Conservation (phyloP, 345 rosid species). For the Reutealis trisperma region DNA sequence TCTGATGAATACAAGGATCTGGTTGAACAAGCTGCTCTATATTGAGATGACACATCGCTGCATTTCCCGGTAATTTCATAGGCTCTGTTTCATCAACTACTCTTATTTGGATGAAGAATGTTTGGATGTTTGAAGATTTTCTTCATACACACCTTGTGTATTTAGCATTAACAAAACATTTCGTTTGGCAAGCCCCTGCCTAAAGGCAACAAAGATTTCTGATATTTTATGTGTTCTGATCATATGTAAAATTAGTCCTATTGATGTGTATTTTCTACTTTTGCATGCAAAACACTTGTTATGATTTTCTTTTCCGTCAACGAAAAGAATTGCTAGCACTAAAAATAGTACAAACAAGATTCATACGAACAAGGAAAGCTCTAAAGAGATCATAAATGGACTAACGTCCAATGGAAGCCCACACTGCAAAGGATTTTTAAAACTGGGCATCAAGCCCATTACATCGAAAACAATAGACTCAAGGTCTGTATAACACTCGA, state of each 20-base stretch:
- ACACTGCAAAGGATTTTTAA: too few relatives aligned
- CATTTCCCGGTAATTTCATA: not conserved
- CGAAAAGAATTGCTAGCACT: too few relatives aligned
- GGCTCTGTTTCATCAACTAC: not conserved
- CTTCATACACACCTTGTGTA: conserved; percentile 14
- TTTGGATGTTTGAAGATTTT: not conserved
- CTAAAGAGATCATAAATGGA: too few relatives aligned
- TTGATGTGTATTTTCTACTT: too few relatives aligned
- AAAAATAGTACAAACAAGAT: too few relatives aligned
- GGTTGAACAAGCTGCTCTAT: conserved; percentile 57
- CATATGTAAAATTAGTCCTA: not conserved
- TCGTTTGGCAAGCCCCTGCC: not conserved
- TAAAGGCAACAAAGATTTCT: not conserved
- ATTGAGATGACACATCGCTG: conserved; percentile 31
- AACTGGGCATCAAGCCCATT: too few relatives aligned
- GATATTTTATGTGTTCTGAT: not conserved
- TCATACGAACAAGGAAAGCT: too few relatives aligned
- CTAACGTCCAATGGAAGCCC: too few relatives aligned
- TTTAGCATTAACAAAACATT: not conserved
- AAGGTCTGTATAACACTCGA: too few relatives aligned
- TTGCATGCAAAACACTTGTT: too few relatives aligned
- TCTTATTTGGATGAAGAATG: not conserved
- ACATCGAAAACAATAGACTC: too few relatives aligned
- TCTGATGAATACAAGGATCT: conserved; percentile 60
- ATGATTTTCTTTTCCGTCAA: too few relatives aligned